These are phyloP conservation scores for Fusarium musae DNA, from an alignment of 2,329 filamentous ascomycete species.

Conservation along the genomic window DNA sequence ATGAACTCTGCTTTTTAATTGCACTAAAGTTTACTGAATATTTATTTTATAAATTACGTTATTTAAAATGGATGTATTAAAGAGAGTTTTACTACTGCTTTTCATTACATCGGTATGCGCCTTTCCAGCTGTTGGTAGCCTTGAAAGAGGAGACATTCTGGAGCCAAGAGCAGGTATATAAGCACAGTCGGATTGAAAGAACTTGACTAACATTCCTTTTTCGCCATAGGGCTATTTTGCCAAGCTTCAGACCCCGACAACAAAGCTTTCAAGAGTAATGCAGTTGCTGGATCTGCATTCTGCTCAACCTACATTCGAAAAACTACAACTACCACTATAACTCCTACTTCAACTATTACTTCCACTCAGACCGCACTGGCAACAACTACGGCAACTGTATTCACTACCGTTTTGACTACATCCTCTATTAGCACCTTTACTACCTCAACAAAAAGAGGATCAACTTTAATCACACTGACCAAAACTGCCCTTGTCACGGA, in stretches of 20 bases:
- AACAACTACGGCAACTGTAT: neutral
- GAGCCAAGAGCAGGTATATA: neutral
- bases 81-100: neutral
- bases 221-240: neutral
- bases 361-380: neutral
- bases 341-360: neutral
- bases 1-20: neutral
- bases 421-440: neutral
- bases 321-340: neutral
- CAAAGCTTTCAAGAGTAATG: neutral
- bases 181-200: rapidly evolving
- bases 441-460: neutral
- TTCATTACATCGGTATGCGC: neutral
- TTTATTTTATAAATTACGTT: rapidly evolving
- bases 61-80: neutral
- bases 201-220: neutral
- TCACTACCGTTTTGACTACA: neutral
- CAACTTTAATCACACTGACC: neutral
- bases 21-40: neutral
- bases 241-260: neutral
- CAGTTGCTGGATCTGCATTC: neutral
- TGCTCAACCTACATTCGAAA: neutral
- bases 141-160: neutral
- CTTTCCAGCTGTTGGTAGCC: neutral
- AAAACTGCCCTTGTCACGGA: neutral